Evolutionary conservation across 371 early-diverging fungal species (phyloP).

Genomic region (Smittium culicis): DNA sequence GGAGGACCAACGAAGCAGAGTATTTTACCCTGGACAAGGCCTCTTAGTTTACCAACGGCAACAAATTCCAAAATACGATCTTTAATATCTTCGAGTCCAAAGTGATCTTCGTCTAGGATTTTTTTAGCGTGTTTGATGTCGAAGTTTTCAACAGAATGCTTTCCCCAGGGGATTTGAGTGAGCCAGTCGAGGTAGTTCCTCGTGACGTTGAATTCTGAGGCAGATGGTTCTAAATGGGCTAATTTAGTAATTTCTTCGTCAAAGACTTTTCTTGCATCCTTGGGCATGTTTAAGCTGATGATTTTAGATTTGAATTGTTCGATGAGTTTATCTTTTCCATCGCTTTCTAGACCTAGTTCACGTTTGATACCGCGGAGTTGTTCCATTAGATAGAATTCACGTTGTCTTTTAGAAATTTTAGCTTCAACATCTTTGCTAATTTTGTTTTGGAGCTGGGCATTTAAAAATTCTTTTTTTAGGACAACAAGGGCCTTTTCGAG

Average conservation of each 20-base stretch:
- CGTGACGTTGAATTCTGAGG: conserved; percentile 92
- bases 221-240: conserved; percentile 84
- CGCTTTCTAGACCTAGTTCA: conserved; percentile 88
- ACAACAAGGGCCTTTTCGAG: conserved; percentile 80
- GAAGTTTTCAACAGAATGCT: conserved; percentile 73
- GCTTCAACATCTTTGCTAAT: conserved; percentile 91
- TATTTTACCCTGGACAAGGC: conserved; percentile 92
- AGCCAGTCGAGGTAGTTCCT: conserved; percentile 96
- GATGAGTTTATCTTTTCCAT: conserved; percentile 92
- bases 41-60: conserved; percentile 90
- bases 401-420: conserved; percentile 87
- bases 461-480: conserved; percentile 90
- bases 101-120: conserved; percentile 94
- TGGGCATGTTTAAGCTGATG: conserved; percentile 72
- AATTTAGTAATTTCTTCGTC: conserved; percentile 91
- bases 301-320: conserved; percentile 81
- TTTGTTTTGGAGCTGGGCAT: conserved; percentile 89
- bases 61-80: conserved; percentile 95
- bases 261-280: conserved; percentile 79
- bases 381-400: conserved; percentile 96
- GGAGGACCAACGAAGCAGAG: conserved; percentile 93
- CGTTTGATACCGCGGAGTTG: conserved; percentile 96
- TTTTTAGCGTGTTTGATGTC: conserved; percentile 61
- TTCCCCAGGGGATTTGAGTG: conserved; percentile 93
- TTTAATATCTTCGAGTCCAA: conserved; percentile 96